Base-by-base conservation (phyloP, 2,329 filamentous ascomycete genomes). In the Cyanodermella asteris region DNA sequence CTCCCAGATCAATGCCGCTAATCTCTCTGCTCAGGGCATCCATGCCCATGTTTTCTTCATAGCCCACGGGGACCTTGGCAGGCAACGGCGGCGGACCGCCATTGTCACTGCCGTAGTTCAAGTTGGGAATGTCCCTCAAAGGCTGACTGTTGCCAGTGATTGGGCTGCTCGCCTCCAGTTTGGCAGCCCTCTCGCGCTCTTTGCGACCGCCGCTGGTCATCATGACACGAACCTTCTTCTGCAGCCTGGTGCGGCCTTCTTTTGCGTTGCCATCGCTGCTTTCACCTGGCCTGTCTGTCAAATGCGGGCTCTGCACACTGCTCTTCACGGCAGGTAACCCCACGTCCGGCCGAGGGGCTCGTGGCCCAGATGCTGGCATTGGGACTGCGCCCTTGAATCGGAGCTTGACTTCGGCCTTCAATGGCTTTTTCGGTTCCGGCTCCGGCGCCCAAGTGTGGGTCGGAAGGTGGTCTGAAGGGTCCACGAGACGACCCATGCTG, bases 401-500 rank as follows among this genome's bases (percentile, higher is more conserved):
- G 23, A 58, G 46, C 10, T 56, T 50, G 14, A 57, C 49, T 23
- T 56, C 53, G 13, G 54, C 48, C 43, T 61, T 48, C 25, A 45
- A 47, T 23, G 41, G 24, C 13, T 39, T 48, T 35, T 70, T 72
- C 19, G 56, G 55, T 33, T 69, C 64, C 3, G 67, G 67, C 37
- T 72, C 67, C 1, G 67, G 67, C 1, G 67, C 67, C 67, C 67
- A 72, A 3, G 63, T 65, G 32, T 69, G 60, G 3, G 67, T 53
- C 1, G 67, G 67, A 2, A 72, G 50, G 38, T 72, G 65, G 39
- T 72, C 67, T 1, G 64, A 68, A 4, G 67, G 67, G 42, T 72
- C 67, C 35, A 72, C 68, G 28, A 67, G 59, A 17, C 64, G 56
- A 10, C 67, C 67, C 38, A 69, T 62, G 38, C 64, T 65, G 11